A percentile compares a stretch with the other conserved stretches of the same genome.
Evolutionary conservation across 441 rosid genomes (phyloP).

Genomic region (Aleurites moluccanus): DNA sequence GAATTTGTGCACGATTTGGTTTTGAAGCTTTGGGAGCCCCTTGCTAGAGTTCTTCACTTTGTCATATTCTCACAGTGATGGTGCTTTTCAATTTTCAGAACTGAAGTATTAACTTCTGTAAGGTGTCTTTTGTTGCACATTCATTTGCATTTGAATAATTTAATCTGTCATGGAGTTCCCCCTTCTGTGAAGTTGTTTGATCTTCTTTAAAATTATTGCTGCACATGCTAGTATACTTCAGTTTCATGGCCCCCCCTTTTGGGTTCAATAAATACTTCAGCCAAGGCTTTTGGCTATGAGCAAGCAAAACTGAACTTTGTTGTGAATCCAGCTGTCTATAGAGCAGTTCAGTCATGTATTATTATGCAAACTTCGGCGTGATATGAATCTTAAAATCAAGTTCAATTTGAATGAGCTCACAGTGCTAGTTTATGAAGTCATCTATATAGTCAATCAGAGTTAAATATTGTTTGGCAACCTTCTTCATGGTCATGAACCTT

Average conservation of each 20-base stretch:
- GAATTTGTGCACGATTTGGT: neutral
- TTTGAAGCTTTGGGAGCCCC: neutral
- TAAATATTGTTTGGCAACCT: neutral
- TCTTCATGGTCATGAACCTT: neutral
- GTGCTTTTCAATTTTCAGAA: neutral
- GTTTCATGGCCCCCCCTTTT: neutral
- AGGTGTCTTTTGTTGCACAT: neutral
- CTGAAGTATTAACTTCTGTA: neutral
- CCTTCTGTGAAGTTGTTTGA: neutral
- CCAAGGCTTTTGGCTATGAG: neutral
- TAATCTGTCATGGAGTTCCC: neutral
- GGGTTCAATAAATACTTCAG: neutral
- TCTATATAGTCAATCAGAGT: no score
- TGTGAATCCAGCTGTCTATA: neutral
- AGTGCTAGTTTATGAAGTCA: no score
- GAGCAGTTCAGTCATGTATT: neutral
- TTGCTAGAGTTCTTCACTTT: neutral
- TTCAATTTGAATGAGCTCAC: neutral
- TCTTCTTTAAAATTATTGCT: neutral
- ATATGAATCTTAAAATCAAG: neutral
- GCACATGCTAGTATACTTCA: neutral
- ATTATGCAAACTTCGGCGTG: neutral
- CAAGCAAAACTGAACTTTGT: neutral
- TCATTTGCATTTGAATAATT: constrained; percentile 6
- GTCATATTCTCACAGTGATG: neutral